Conservation (phyloP, 2,329 filamentous ascomycete species). For the Fusarium cicatricum region DNA sequence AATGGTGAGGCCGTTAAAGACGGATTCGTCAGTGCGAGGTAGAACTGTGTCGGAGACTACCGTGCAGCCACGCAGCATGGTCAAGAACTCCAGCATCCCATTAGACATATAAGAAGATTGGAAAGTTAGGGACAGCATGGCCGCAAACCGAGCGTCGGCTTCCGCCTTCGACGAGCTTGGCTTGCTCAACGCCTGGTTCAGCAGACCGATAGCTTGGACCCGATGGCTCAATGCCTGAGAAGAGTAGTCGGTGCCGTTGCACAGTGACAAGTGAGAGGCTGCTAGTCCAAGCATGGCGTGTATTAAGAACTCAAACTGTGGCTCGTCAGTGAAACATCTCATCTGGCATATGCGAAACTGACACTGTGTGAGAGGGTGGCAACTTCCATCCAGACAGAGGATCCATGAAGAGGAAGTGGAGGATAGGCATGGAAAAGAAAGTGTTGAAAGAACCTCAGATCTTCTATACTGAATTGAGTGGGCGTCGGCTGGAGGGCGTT, state of each 20-base stretch:
- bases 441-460: constrained; percentile 60
- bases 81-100: constrained; percentile 48
- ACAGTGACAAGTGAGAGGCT: constrained; percentile 46
- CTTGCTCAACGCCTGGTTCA: constrained; percentile 42
- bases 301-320: constrained; percentile 49
- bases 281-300: constrained; percentile 50
- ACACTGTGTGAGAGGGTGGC: constrained; percentile 47
- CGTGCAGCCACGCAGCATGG: constrained; percentile 44
- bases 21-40: constrained; percentile 5
- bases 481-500: constrained; percentile 12
- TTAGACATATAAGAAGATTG: constrained; percentile 49
- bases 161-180: constrained; percentile 42
- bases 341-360: constrained; percentile 2
- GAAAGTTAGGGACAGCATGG: constrained; percentile 46
- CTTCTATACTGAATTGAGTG: constrained; percentile 49
- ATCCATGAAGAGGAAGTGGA: constrained; percentile 45
- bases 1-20: constrained; percentile 10
- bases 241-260: constrained; percentile 27
- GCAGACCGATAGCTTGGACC: constrained; percentile 43
- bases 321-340: background rate
- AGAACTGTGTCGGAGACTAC: constrained; percentile 10
- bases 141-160: constrained; percentile 46
- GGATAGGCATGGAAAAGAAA: constrained; percentile 55
- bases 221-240: constrained; percentile 45
- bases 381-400: constrained; percentile 46